Evolutionary conservation across 495 filamentous ascomycete species (phyloP), one percentile per base, ranked within the genome.

Genomic region (Penicillium angulare): DNA sequence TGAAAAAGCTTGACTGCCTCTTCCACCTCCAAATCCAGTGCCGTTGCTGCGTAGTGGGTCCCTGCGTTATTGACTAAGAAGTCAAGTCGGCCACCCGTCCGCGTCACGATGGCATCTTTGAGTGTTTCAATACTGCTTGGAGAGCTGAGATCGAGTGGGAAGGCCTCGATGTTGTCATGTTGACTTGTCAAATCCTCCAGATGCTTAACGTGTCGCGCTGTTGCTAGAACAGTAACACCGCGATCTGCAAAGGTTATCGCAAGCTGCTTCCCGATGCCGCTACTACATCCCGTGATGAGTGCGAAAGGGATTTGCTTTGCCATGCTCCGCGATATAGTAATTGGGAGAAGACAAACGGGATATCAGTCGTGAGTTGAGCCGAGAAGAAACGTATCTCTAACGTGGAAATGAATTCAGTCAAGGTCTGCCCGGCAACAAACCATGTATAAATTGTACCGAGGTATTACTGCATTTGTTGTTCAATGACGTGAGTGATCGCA

Each of bases 11-110:
- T 40, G 13, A 53, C 60, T 2, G 59, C 67, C 26, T 61, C 55
- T 0, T 49, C 53, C 7, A 72, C 47, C 18, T 69, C 54, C 23
- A 59, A 22, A 40, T 77, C 67, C 38, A 74, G 43, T 2, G 64
- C 49, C 2, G 67, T 73, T 32, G 56, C 49, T 29, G 56, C 57
- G 40, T 49, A 61, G 40, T 52, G 62, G 2, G 49, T 57, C 26
- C 67, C 71, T 8, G 75, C 73, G 45, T 74, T 77, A 41, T 68
- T 75, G 47, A 75, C 60, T 3, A 79, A 61, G 34, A 47, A 53
- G 43, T 73, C 64, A 2, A 76, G 63, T 5, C 40, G 61, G 7
- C 58, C 63, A 10, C 38, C 48, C 20, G 61, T 56, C 3, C 35
- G 42, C 10, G 21, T 43, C 12, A 35, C 5, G 0, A 61, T 45